Base-by-base conservation (phyloP, 768 basidiomycete genomes). In the Naganishia randhawae region DNA sequence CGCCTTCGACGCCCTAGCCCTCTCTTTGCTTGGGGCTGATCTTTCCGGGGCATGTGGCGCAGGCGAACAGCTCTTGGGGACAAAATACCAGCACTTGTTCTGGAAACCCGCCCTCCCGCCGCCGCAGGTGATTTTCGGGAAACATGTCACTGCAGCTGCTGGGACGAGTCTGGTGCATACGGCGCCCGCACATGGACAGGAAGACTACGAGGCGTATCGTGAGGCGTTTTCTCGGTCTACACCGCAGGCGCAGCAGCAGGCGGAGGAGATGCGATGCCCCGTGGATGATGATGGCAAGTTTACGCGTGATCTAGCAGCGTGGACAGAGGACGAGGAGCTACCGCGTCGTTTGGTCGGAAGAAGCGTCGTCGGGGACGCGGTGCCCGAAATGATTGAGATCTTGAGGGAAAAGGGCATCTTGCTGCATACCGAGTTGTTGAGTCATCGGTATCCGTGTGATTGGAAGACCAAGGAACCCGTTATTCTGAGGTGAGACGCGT, bases 111-210 rank as follows among this genome's bases (percentile, higher is more conserved):
- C 35, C 22, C 66, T 52, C 68, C 76, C 76, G n/a, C 67, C 79
- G 19, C 79, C 84, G n/a, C 77, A 79, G 42, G 78, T 96, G 52
- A 84, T 95, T 42, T 76, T 85, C 1, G 87, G 91, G 0, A 79
- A 83, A 0, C 89, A 95, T 75, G 95, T 98, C 17, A 91, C 88
- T 0, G 80, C 89, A 0, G 85, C 87, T 19, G 89, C 92, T n/a
- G 95, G 95, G 7, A 96, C 94, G 1, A 94, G 95, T 37, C 84
- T 97, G 14, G 95, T 99, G 0, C 95, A 98, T 75, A 91, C 89
- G 71, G 94, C 95, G 0, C 94, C 95, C 14, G 93, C 91, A 0
- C 95, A 98, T 74, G 95, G 94, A 19, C 84, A 85, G 11, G 95
- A 99, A 73, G 95, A 99, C 78, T 99, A 95, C 75, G 84, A 85